Base-by-base conservation (phyloP, 805 yeast genomes). In the Zygosaccharomyces rouxii region DNA sequence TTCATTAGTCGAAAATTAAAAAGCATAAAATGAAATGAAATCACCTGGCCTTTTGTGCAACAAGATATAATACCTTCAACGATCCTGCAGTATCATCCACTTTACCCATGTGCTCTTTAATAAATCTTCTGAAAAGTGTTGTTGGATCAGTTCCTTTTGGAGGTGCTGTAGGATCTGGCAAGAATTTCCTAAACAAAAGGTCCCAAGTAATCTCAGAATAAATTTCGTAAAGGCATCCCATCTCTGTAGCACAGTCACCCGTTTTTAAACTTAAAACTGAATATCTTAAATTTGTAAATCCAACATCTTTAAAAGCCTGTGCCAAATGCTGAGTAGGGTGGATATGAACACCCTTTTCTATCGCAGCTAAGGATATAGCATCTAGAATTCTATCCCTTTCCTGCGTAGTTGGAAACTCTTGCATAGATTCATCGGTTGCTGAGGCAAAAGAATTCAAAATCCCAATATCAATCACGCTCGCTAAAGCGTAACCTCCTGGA, bases 401-500 rank as follows among this genome's bases (percentile, higher is more conserved):
- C 7, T 42, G 26, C 3, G 61, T 55, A 2, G 64, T 57, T 18
- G 58, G 46, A 31, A 57, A 57, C 16, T 49, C 46, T 21, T 42
- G 49, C 40, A 28, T 35, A 11, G 39, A 9, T 7, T 47, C 46
- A 10, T 48, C 49, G 1, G 48, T 21, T 18, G 35, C 26, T 9
- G 46, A 23, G 5, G 50, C 13, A 11, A 51, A 46, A 16, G 51
- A 48, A 37, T 58, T 62, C 4, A 62, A 52, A 10, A 57, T 30
- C 16, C 54, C 52, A 10, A 63, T 38, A 49, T 66, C 68, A 26
- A 51, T 35, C 11, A 54, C 53, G 1, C 55, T 44, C 3, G 59
- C 60, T 14, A 60, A 46, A 2, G 59, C 48, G 46, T 56, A 62
- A 7, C 70, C 70, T n/a, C 64, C 67, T 14, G 67, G 68, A 6